phyloP scores from a whole-genome alignment of 306 rosid species.

The Sesbania bispinosa region DNA sequence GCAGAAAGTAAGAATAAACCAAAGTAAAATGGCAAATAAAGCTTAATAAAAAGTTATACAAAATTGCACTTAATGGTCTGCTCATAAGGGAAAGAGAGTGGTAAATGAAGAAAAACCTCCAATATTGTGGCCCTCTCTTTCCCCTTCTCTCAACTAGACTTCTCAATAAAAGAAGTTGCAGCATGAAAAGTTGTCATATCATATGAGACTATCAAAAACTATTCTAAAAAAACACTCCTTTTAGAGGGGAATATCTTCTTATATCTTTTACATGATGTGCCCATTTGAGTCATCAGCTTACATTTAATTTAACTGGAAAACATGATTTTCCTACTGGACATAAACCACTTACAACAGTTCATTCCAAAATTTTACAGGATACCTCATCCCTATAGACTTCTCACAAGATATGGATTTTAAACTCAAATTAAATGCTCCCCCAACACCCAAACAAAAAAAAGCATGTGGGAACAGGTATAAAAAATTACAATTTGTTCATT shows the following conservation, averaged over 20 bases:
- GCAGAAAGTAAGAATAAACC: slow-evolving; percentile 26
- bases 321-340: not conserved
- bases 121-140: not conserved
- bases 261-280: not conserved
- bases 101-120: not conserved
- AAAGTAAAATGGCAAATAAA: not conserved
- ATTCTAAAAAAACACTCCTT: not conserved
- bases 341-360: not conserved
- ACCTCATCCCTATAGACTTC: not conserved
- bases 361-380: not conserved
- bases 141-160: slow-evolving; percentile 6
- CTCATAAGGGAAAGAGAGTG: not conserved
- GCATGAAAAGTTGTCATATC: not conserved
- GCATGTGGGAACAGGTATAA: not conserved
- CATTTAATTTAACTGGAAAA: not conserved
- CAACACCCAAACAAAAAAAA: not conserved
- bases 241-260: not conserved
- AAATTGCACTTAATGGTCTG: not conserved
- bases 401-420: not conserved
- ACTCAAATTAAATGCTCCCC: not conserved
- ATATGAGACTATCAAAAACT: not conserved
- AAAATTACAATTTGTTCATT: not conserved
- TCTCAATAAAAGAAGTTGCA: not conserved
- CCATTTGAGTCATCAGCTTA: not conserved
- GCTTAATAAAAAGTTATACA: no score